A percentile compares a stretch with the other conserved stretches of the same genome.
phyloP scores from a whole-genome alignment of 2,329 filamentous ascomycete genomes.

The Stagonosporopsis rhizophila region DNA sequence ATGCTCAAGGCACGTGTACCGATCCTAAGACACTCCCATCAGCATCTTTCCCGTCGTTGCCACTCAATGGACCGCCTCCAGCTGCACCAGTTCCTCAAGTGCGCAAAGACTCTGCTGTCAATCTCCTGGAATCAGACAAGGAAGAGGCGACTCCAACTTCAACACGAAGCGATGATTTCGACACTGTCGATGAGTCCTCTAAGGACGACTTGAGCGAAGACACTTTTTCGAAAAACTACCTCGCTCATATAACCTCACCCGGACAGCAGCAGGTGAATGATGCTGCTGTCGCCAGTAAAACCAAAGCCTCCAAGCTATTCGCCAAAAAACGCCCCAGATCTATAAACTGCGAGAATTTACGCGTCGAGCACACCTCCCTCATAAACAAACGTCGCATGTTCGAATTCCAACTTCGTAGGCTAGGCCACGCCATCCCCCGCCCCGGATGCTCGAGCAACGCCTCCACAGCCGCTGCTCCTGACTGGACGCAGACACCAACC shows the following conservation, averaged over 20 bases:
- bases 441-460: background rate
- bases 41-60: constrained; percentile 1
- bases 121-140: background rate
- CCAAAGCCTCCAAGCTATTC: background rate
- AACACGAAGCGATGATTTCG: background rate
- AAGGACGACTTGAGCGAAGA: background rate
- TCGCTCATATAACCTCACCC: background rate
- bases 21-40: background rate
- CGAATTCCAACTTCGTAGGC: background rate
- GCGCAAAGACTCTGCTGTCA: background rate
- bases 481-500: background rate
- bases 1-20: background rate
- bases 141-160: background rate
- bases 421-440: background rate
- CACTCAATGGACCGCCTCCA: background rate
- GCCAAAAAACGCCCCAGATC: background rate
- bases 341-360: background rate
- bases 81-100: background rate
- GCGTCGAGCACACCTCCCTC: background rate
- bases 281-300: too few relatives aligned
- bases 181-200: background rate
- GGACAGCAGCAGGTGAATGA: background rate
- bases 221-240: background rate
- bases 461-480: background rate
- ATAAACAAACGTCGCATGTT: background rate